These are phyloP conservation scores for Globisporangium echinulatum DNA, from an alignment of 352 stramenopile species.

Conservation along the genomic window DNA sequence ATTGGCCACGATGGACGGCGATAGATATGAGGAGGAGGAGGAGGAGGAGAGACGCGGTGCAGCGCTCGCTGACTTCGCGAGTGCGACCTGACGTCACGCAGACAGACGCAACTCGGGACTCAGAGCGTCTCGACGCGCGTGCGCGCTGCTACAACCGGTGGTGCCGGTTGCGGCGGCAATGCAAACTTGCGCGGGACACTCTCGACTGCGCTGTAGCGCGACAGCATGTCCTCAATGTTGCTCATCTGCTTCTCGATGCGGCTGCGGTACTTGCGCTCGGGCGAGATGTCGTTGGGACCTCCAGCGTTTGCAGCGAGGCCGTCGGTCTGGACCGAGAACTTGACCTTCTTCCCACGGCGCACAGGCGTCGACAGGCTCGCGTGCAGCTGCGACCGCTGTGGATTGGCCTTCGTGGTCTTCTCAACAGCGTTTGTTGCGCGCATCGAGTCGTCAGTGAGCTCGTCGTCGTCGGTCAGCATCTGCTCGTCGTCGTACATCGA, in stretches of 20 bases:
- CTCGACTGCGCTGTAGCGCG: constrained; percentile 1
- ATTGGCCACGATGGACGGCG: no score
- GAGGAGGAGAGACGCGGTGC: no score
- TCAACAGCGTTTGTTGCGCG: neutral
- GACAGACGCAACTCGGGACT: neutral
- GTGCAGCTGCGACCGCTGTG: constrained; percentile 3
- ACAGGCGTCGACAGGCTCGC: constrained; percentile 1
- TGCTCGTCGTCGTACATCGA: neutral
- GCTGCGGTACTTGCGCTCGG: constrained; percentile 19
- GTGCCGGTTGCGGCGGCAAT: neutral
- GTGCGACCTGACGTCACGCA: no score
- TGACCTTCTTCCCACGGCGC: constrained; percentile 10
- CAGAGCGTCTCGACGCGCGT: constrained; percentile 2
- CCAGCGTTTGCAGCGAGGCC: neutral
- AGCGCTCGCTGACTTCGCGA: no score
- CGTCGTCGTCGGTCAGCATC: constrained; percentile 1
- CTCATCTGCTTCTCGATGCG: constrained; percentile 18
- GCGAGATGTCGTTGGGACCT: constrained; percentile 8
- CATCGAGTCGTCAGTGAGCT: neutral
- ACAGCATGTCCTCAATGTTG: constrained; percentile 18
- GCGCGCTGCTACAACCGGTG: neutral
- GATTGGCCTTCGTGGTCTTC: neutral
- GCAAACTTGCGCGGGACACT: neutral
- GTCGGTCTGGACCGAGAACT: neutral
- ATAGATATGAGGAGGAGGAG: no score